A percentile compares a stretch with the other conserved stretches of the same genome.
These are phyloP conservation scores for Hypoxylon perforatum DNA, from an alignment of 495 filamentous ascomycete species.

Conservation along the genomic window DNA sequence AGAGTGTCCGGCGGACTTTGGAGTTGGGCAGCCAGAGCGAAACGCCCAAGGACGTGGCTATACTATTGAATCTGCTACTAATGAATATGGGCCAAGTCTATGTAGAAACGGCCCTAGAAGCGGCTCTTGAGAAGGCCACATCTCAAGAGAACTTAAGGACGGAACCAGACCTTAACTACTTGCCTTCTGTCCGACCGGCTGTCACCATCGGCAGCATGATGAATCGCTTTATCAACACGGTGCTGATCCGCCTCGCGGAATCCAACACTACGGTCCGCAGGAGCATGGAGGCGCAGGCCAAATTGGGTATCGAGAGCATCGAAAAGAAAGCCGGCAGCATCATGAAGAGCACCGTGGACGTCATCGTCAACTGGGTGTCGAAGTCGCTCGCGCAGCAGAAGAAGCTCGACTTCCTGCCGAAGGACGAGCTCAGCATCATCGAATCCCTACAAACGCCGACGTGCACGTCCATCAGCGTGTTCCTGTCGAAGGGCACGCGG, in stretches of 20 bases:
- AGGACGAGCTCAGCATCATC: conserved; percentile 81
- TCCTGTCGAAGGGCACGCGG: conserved; percentile 74
- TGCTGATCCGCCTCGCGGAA: conserved; percentile 88
- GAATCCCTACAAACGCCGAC: conserved; percentile 89
- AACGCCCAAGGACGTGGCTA: conserved; percentile 93
- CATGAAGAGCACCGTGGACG: conserved; percentile 87
- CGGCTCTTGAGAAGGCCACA: conserved; percentile 77
- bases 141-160: conserved; percentile 79
- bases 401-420: conserved; percentile 92
- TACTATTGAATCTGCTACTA: conserved; percentile 84
- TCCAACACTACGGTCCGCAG: conserved; percentile 89
- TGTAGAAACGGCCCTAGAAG: conserved; percentile 92
- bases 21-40: conserved; percentile 88
- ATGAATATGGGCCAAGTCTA: conserved; percentile 93
- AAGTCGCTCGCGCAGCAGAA: conserved; percentile 83
- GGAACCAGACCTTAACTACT: conserved; percentile 89
- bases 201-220: conserved; percentile 93
- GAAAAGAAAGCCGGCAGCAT: conserved; percentile 91
- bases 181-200: conserved; percentile 79
- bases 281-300: conserved; percentile 88
- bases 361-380: conserved; percentile 79
- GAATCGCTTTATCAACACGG: conserved; percentile 86
- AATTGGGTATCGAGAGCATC: conserved; percentile 74
- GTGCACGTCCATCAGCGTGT: conserved; percentile 79
- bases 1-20: conserved; percentile 91